Base-by-base conservation (phyloP, 805 yeast genomes). In the Suhomyces canberraensis region DNA sequence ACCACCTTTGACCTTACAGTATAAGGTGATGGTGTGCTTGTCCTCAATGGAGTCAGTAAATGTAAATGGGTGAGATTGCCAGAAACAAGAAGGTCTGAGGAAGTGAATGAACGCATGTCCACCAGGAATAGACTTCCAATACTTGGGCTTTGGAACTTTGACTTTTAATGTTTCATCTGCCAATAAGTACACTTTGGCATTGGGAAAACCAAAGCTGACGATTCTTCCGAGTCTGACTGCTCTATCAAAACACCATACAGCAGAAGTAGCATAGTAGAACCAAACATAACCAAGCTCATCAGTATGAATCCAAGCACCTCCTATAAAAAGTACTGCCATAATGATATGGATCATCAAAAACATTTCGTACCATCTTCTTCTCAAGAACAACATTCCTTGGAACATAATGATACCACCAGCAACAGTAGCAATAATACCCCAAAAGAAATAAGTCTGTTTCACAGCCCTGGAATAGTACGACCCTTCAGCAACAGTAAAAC, bases 211-310 rank as follows among this genome's bases (percentile, higher is more conserved):
- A 28, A 54, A 56, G 4, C 65, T 57, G 4, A 58, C 46, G 2
- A 86, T 56, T 37, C 87, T 71, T 19, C 68, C 68, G 2, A 56
- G 50, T 36, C 66, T 64, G 9, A 62, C 58, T 38, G 59, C 63
- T 35, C 61, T 51, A 48, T 54, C 63, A 13, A 65, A 55, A 2
- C 46, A 47, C 95, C 95, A 88, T 7, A 87, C 66, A 0, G 70
- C 70, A 21, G 53, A 44, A 2, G 58, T 32, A 9, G 68, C 58
- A 44, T 60, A 62, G 37, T 51, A 40, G 36, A 60, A 50, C 44
- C 50, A 47, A n/a, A 49, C 47, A 36, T 57, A 64, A 1, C 44
- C 54, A 19, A 61, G 46, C 61, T 61, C 48, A 47, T 71, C 66
- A 54, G 79, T 66, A 69, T 40, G 71, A 45, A 53, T 57, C 77